Base-by-base conservation (phyloP, 108 stramenopile genomes). In the Nitzschia palea region DNA sequence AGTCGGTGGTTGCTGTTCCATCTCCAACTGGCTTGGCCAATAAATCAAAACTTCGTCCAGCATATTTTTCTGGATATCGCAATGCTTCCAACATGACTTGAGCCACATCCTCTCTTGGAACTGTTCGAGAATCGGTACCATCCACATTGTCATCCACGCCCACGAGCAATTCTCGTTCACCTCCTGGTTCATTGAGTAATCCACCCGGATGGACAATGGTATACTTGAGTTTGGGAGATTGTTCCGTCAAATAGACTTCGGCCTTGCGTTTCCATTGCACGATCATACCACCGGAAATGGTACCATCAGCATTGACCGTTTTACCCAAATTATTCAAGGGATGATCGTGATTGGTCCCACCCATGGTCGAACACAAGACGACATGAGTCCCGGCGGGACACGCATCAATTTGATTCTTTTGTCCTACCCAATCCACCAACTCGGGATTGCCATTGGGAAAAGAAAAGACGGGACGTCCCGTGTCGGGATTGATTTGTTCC, bases 141-240 rank as follows among this genome's bases (percentile, higher is more conserved):
- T 82, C 74, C 14, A 86, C 48, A 30, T 37, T 68, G 65, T 95
- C 93, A 75, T 95, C 88, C 6, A 89, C 83, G n/a, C 84, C 90
- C 3, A 89, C 40, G 8, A 89, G 71, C 22, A 95, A 65, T 54
- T 80, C 84, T 15, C 88, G 86, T 73, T 95, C 75, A 42, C 81
- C 79, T 1, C 91, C 89, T 1, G 74, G 75, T 69, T 90, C 82
- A 61, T 95, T 90, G 17, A 87, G 36, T 42, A 95, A 66, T 1
- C 93, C 93, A 18, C 93, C 93, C 6, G 93, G 90, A 73, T 95
- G 93, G n/a, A 95, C 80, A 57, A 93, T 95, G 8, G 93, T 95
- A 53, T 89, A 95, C 15, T 10, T 51, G 15, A 69, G 47, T 1
- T 83, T 72, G 52, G 68, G 54, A 22, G 85, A 84, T 4, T 70